A percentile compares a stretch with the other conserved stretches of the same genome.
Evolutionary conservation across 768 basidiomycete species (phyloP).

Genomic region (Pleurotus platypus): DNA sequence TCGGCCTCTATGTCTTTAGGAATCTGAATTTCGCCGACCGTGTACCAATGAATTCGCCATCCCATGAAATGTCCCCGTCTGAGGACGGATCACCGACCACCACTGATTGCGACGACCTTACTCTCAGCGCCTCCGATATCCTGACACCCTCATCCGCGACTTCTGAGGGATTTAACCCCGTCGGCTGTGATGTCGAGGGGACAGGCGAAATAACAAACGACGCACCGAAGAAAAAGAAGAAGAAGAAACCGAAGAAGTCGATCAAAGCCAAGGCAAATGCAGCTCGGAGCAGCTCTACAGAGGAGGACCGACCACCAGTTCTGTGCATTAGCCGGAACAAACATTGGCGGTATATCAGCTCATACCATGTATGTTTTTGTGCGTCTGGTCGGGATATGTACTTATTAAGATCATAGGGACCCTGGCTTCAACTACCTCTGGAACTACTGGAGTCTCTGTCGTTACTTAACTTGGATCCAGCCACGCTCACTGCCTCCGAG

Average conservation of each 20-base stretch:
- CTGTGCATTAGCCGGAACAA: slow-evolving; percentile 91
- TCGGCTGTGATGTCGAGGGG: slow-evolving; percentile 19
- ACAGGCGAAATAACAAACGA: slow-evolving; percentile 17
- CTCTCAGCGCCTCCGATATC: slow-evolving; percentile 9
- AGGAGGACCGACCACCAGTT: slow-evolving; percentile 54
- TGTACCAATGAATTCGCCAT: neutral
- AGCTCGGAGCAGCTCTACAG: slow-evolving; percentile 24
- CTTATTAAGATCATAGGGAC: slow-evolving; percentile 53
- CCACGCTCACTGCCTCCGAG: slow-evolving; percentile 50
- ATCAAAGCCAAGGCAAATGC: slow-evolving; percentile 39
- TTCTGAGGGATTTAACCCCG: slow-evolving; percentile 28
- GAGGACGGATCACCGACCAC: neutral
- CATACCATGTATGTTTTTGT: slow-evolving; percentile 69
- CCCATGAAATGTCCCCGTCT: neutral
- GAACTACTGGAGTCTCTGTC: slow-evolving; percentile 84
- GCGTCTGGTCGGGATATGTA: slow-evolving; percentile 6
- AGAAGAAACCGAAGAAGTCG: slow-evolving; percentile 60
- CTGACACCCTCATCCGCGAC: slow-evolving; percentile 17
- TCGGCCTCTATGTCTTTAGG: too few species aligned
- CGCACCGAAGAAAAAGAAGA: slow-evolving; percentile 67
- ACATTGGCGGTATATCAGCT: slow-evolving; percentile 92
- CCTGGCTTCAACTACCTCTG: slow-evolving; percentile 86
- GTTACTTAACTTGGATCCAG: slow-evolving; percentile 72
- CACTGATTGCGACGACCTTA: slow-evolving; percentile 8
- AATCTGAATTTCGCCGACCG: too few species aligned